Conservation (phyloP, 805 yeast species). For the Phaffomyces antillensis region DNA sequence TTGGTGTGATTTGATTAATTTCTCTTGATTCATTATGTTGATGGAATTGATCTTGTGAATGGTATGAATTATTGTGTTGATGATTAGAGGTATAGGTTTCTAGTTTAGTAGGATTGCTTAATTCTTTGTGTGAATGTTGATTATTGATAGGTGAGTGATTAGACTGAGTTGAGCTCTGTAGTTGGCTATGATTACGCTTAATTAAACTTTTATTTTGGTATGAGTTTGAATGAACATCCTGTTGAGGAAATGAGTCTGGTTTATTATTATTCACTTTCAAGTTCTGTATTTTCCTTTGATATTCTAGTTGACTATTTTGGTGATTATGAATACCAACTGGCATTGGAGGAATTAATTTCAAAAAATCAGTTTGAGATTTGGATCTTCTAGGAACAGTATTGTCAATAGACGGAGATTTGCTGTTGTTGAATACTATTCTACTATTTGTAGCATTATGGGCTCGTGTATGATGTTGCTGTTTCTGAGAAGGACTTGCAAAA, state of each 20-base stretch:
- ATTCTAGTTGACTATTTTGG: neutral
- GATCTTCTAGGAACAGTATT: neutral
- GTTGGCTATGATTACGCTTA: slow-evolving; percentile 2
- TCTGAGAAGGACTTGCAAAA: neutral
- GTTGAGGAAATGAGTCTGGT: neutral
- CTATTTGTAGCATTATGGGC: slow-evolving; percentile 1
- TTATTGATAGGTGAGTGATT: neutral
- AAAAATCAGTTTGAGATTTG: slow-evolving; percentile 14
- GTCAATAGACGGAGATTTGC: neutral
- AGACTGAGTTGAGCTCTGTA: neutral
- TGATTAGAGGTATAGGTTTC: neutral
- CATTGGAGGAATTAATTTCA: slow-evolving; percentile 24
- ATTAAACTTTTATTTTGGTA: neutral
- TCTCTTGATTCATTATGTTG: slow-evolving; percentile 8
- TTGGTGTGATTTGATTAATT: neutral
- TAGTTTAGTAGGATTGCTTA: neutral
- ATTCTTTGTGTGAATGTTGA: neutral
- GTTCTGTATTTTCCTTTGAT: neutral
- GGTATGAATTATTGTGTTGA: neutral
- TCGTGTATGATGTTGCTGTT: neutral
- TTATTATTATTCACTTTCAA: neutral
- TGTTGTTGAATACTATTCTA: no score
- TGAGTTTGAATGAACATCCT: neutral
- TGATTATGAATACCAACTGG: slow-evolving; percentile 10
- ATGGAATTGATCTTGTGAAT: neutral